Conservation (phyloP, 2,329 filamentous ascomycete genomes). For the Acrodontium crateriforme region DNA sequence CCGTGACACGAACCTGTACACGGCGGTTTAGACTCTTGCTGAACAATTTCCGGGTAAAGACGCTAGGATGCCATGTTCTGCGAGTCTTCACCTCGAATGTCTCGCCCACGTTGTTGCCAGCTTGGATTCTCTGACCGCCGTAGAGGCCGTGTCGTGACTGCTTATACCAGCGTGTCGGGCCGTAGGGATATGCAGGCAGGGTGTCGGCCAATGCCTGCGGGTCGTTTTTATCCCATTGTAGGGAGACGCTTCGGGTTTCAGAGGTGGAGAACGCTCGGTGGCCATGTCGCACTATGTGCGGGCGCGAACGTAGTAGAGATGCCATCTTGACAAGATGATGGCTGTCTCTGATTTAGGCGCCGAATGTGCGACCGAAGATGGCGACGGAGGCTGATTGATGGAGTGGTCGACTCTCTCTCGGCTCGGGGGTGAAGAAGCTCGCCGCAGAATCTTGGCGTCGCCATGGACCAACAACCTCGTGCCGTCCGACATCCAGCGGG, state of each 20-base stretch:
- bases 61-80: constrained; percentile 62
- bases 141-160: constrained; percentile 50
- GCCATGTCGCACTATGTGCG: no score
- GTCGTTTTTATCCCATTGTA: constrained; percentile 21
- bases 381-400: no score
- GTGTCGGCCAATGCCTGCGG: constrained; percentile 17
- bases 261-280: constrained; percentile 23
- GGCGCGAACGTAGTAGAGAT: no score
- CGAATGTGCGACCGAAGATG: no score
- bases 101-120: constrained; percentile 62
- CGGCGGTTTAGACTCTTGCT: constrained; percentile 46
- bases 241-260: constrained; percentile 9
- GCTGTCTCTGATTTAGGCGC: no score
- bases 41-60: constrained; percentile 53
- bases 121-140: constrained; percentile 55
- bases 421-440: not conserved
- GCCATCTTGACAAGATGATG: no score
- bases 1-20: constrained; percentile 55
- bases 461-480: no score
- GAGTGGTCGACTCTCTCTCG: no score
- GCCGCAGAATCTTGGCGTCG: no score
- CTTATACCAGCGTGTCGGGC: constrained; percentile 57
- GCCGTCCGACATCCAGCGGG: no score
- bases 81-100: constrained; percentile 57
- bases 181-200: constrained; percentile 53